Conservation (phyloP, 2,329 filamentous ascomycete genomes). For the Aureobasidium lini region DNA sequence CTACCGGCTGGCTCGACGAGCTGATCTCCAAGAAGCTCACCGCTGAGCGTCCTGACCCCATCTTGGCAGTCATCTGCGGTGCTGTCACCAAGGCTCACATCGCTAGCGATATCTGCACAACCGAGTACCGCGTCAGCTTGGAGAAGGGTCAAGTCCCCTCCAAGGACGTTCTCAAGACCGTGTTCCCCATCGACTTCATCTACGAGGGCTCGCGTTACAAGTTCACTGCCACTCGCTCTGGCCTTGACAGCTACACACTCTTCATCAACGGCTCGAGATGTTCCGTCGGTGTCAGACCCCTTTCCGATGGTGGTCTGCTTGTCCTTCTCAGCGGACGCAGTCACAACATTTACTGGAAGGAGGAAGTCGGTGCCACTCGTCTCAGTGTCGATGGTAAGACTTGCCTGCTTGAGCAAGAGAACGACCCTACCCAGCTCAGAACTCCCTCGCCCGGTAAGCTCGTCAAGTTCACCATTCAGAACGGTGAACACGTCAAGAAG, state of each 20-base stretch:
- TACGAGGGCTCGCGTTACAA: constrained; percentile 96
- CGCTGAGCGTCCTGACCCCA: constrained; percentile 87
- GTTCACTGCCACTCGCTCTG: constrained; percentile 92
- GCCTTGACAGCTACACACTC: constrained; percentile 87
- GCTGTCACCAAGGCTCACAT: constrained; percentile 92
- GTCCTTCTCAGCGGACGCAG: constrained; percentile 85
- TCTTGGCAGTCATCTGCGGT: constrained; percentile 90
- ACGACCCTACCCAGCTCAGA: constrained; percentile 93
- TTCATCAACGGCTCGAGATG: constrained; percentile 99
- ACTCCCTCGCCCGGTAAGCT: constrained; percentile 95
- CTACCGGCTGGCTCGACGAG: constrained; percentile 97
- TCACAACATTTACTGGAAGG: constrained; percentile 99
- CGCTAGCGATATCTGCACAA: constrained; percentile 81
- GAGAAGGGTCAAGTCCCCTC: constrained; percentile 97
- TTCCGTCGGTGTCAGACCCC: constrained; percentile 81
- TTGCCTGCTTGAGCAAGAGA: constrained; percentile 95
- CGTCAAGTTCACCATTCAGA: constrained; percentile 95
- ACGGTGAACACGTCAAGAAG: constrained; percentile 84
- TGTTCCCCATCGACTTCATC: constrained; percentile 97
- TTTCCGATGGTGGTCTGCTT: constrained; percentile 89
- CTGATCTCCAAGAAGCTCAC: constrained; percentile 97
- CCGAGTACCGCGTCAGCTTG: constrained; percentile 77
- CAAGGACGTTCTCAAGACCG: constrained; percentile 94
- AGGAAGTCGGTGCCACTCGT: constrained; percentile 92
- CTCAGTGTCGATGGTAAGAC: constrained; percentile 97